Evolutionary conservation across 768 basidiomycete genomes (phyloP), one percentile per base, ranked within the genome.

Genomic region (Kwoniella sp.): DNA sequence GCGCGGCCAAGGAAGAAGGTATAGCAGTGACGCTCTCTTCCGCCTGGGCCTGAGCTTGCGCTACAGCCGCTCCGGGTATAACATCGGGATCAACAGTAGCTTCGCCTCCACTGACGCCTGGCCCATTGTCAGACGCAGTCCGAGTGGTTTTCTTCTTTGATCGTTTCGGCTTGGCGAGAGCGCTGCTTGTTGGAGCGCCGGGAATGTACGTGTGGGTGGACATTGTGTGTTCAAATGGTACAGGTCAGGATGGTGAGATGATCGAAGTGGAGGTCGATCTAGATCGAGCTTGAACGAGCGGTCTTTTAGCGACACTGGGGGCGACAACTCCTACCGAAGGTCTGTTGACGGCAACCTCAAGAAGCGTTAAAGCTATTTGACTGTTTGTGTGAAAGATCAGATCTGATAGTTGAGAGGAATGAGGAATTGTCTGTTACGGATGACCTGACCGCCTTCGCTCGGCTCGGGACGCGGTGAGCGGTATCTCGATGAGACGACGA

Each of bases 91-190:
- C 20, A n/a, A 48, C 23, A 15, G 54, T 13, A 41, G 13, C 37
- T 1, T 47, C 30, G 20, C 38, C 48, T 30, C 22, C 13, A 13
- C 38, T 48, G 22, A 13, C 15, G 47, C 38, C 2, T n/a, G 51
- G 3, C 3, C 11, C 15, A 17, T 45, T 45, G 15, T 45, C 41
- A 20, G 41, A 45, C 8, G 17, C 8, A 45, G 4, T 45, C 20
- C 55, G 50, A 17, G 59, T 28, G 25, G 64, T 23, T 9, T 59
- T 64, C 57, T 69, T 67, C 66, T 71, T 74, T 28, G 63, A 63
- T 37, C 65, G 67, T 38, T 68, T 73, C 28, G 68, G 54, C 28
- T 68, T 68, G 28, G 61, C 4, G 0, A 31, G 9, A 23, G 52
- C 53, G 17, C 47, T 48, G 28, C 22, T 23, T 4, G 26, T 4